Conservation (phyloP, 148 eudicot genomes). For the Cornus controversa region DNA sequence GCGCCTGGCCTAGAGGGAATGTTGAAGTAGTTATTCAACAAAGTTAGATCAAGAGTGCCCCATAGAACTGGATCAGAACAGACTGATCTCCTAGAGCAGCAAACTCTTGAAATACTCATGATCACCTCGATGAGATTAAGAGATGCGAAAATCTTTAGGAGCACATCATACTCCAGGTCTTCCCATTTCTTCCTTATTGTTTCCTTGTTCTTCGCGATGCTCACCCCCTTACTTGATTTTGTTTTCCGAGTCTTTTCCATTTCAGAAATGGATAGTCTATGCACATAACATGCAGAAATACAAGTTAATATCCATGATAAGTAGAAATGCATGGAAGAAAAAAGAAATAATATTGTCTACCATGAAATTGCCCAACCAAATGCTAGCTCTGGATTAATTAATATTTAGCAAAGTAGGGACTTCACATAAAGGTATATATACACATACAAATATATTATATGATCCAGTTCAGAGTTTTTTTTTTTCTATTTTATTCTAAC, state of each 20-base stretch:
- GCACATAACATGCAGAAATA: background rate
- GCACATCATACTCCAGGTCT: background rate
- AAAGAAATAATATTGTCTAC: too few species aligned
- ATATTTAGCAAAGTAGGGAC: too few species aligned
- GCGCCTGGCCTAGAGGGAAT: background rate
- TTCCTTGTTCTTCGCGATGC: too few species aligned
- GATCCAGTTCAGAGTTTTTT: too few species aligned
- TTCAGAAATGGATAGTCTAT: background rate
- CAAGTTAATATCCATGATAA: background rate
- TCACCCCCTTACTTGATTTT: too few species aligned
- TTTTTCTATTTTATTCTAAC: too few species aligned
- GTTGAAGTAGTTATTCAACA: background rate
- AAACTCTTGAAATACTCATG: background rate
- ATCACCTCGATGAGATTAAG: background rate
- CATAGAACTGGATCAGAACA: background rate
- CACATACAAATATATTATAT: too few species aligned
- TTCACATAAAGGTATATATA: too few species aligned
- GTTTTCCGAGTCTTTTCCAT: background rate
- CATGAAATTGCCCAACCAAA: too few species aligned
- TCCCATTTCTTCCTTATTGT: background rate
- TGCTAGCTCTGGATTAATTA: too few species aligned
- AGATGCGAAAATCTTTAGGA: background rate
- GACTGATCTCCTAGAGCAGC: background rate
- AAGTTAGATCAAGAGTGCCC: background rate
- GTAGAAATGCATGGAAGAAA: too few species aligned